Percentiles rank a stretch among this genome's conserved stretches.
phyloP scores from a whole-genome alignment of 495 filamentous ascomycete species.

The Clohesyomyces aquaticus region DNA sequence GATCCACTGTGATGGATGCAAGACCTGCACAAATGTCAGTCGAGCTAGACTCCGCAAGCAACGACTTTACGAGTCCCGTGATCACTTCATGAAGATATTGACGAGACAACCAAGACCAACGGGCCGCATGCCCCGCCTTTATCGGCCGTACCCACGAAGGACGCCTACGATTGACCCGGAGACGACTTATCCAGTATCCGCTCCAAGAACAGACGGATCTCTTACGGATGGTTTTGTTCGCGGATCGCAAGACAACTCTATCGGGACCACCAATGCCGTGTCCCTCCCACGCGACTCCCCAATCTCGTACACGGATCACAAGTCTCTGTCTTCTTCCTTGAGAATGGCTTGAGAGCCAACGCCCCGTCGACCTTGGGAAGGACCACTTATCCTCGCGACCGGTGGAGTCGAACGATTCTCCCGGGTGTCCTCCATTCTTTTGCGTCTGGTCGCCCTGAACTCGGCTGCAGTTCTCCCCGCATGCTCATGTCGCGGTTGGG shows the following conservation, averaged over 20 bases:
- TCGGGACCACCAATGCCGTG: no score
- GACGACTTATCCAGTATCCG: no score
- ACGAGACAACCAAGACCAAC: neutral
- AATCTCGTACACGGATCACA: constrained; percentile 8
- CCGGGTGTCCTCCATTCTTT: constrained; percentile 13
- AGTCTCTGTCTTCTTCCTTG: constrained; percentile 44
- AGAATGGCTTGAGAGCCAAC: constrained; percentile 42
- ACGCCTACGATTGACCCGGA: no score
- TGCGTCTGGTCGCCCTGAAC: constrained; percentile 22
- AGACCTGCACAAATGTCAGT: constrained; percentile 19
- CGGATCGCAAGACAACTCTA: no score
- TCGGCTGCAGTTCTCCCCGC: constrained; percentile 22
- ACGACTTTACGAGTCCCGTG: constrained; percentile 3
- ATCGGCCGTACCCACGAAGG: no score
- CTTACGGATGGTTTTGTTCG: neutral
- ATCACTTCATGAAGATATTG: neutral
- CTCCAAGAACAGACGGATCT: no score
- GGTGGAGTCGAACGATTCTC: constrained; percentile 11
- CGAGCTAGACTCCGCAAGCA: constrained; percentile 16
- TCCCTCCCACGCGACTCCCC: neutral
- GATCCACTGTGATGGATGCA: constrained; percentile 36
- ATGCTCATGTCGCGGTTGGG: neutral
- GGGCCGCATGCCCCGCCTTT: neutral
- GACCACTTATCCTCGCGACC: constrained; percentile 3
- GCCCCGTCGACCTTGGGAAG: constrained; percentile 15